phyloP scores from a whole-genome alignment of 2,329 filamentous ascomycete genomes.

The Epicoccum sorghinum region DNA sequence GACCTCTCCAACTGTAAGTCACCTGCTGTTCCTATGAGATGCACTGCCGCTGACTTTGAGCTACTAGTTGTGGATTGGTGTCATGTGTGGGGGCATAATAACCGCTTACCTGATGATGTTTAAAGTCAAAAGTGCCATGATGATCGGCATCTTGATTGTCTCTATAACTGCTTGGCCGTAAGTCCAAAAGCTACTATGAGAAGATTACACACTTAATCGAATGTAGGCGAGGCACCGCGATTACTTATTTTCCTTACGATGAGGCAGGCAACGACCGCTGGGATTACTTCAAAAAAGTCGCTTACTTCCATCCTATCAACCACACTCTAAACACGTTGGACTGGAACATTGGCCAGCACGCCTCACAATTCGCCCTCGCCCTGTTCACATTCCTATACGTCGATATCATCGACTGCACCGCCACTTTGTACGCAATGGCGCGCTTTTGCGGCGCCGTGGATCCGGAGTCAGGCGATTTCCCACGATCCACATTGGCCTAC shows the following conservation, averaged over 20 bases:
- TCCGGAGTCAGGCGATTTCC: slow-evolving; percentile 81
- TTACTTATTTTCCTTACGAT: slow-evolving; percentile 81
- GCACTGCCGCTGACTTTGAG: slow-evolving; percentile 7
- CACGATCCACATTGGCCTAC: slow-evolving; percentile 82
- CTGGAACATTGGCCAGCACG: slow-evolving; percentile 71
- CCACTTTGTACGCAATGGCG: slow-evolving; percentile 88
- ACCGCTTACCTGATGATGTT: slow-evolving; percentile 84
- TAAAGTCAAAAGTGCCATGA: slow-evolving; percentile 84
- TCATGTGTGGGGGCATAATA: slow-evolving; percentile 82
- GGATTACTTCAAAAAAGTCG: slow-evolving; percentile 85
- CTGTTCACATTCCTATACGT: slow-evolving; percentile 91
- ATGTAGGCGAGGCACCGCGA: slow-evolving; percentile 64
- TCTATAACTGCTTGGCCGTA: slow-evolving; percentile 86
- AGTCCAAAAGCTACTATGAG: slow-evolving; percentile 16
- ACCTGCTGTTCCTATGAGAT: neutral
- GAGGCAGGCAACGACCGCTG: slow-evolving; percentile 70
- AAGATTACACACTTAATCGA: slow-evolving; percentile 22
- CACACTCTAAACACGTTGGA: slow-evolving; percentile 73
- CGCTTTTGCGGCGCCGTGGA: slow-evolving; percentile 82
- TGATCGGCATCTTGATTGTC: slow-evolving; percentile 80
- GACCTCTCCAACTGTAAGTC: slow-evolving; percentile 69
- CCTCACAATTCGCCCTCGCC: slow-evolving; percentile 78
- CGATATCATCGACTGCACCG: slow-evolving; percentile 86
- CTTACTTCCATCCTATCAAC: slow-evolving; percentile 77
- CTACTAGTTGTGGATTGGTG: slow-evolving; percentile 76